Evolutionary conservation across 768 basidiomycete genomes (phyloP), one percentile per base, ranked within the genome.

Genomic region (Termitomyces sp.): DNA sequence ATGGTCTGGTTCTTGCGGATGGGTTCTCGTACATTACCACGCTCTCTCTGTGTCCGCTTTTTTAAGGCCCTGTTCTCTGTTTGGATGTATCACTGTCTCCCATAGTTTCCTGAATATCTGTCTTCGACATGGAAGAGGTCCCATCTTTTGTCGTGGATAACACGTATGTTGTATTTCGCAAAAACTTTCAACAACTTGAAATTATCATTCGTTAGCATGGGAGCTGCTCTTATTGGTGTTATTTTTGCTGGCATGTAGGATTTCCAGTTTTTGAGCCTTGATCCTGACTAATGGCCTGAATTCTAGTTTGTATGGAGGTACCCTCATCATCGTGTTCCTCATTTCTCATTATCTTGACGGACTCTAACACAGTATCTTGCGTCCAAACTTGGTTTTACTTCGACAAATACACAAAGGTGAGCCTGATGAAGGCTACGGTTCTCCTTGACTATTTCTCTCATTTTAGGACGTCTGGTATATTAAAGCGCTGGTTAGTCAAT

Each of bases 331-430:
- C 47, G 26, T 33, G 46, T 58, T 38, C 20, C 16, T 26, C 36
- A 48, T 38, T 52, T 5, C 16, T n/a, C 8, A 28, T 32, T n/a
- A 49, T 57, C 7, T 54, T 43, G n/a, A 57, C 53, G 50, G 50
- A 53, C 58, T 23, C 9, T 59, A 18, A 9, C 41, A 33, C 33
- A 84, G 83, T 84, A 9, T 82, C 83, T 3, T 82, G 79, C 62
- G 77, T 82, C 33, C 82, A 84, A 66, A 78, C 82, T 0, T 80
- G 78, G 76, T 83, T 79, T 65, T 84, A 83, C 59, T 84, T 79
- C 65, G 70, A 74, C 57, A 75, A 77, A 55, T 84, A 82, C 58
- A 66, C 64, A 9, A 74, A 75, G 64, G 79, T 74, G 61, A 35
- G 71, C 55, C 41, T 5, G 28, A 13, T 2, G 36, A 4, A 14